Conservation (phyloP, 805 yeast species). For the Wickerhamomyces ciferrii region DNA sequence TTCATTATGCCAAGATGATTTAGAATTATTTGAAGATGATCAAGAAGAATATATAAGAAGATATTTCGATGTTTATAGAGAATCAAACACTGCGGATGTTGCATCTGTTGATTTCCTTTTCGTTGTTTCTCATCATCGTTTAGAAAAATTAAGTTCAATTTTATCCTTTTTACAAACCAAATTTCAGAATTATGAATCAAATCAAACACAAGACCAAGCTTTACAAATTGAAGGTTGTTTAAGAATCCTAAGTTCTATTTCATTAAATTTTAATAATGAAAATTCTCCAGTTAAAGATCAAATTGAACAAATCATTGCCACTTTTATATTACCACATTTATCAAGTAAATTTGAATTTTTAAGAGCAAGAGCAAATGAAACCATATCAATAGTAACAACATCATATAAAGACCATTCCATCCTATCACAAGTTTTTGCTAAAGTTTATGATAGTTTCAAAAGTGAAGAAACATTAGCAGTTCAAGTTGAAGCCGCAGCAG, state of each 20-base stretch:
- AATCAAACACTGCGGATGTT: slow-evolving; percentile 63
- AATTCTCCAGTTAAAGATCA: slow-evolving; percentile 53
- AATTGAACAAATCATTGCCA: slow-evolving; percentile 63
- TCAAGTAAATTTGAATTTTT: slow-evolving; percentile 58
- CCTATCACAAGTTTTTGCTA: slow-evolving; percentile 34
- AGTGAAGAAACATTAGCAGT: slow-evolving; percentile 57
- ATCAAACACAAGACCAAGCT: slow-evolving; percentile 34
- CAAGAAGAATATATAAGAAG: slow-evolving; percentile 85
- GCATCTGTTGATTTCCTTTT: slow-evolving; percentile 76
- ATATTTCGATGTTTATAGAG: slow-evolving; percentile 60
- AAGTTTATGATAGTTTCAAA: slow-evolving; percentile 33
- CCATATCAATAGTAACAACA: slow-evolving; percentile 35
- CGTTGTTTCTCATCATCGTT: slow-evolving; percentile 51
- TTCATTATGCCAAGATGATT: slow-evolving; percentile 62
- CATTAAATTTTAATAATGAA: slow-evolving; percentile 39
- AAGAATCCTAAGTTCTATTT: slow-evolving; percentile 70
- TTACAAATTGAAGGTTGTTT: slow-evolving; percentile 78
- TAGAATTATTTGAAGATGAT: slow-evolving; percentile 76
- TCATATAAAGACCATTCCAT: slow-evolving; percentile 30
- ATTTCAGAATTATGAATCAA: slow-evolving; percentile 28
- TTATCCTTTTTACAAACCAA: slow-evolving; percentile 52
- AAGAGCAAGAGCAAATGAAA: slow-evolving; percentile 71
- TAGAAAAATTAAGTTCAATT: slow-evolving; percentile 48
- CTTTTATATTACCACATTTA: slow-evolving; percentile 69
- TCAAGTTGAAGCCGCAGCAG: slow-evolving; percentile 82